phyloP scores from a whole-genome alignment of 2,329 filamentous ascomycete species.

The Madurella mycetomatis region DNA sequence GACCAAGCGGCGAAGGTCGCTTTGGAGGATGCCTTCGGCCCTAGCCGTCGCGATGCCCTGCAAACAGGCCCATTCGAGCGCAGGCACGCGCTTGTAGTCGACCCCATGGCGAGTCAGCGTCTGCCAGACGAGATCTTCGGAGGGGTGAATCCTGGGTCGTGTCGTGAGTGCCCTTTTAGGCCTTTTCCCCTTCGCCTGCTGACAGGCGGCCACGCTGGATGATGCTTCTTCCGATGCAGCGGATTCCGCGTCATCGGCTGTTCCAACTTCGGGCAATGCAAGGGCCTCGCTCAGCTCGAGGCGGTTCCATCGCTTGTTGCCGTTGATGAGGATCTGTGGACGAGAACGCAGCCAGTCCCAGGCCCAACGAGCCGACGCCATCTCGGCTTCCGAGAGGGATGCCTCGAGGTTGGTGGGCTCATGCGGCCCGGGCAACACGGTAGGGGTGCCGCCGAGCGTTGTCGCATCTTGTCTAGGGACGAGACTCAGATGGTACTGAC shows the following conservation, averaged over 20 bases:
- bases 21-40: constrained; percentile 55
- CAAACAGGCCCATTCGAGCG: constrained; percentile 56
- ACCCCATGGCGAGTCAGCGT: constrained; percentile 55
- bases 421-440: neutral
- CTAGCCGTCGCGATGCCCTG: constrained; percentile 54
- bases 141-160: constrained; percentile 42
- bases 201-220: neutral
- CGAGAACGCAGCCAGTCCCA: constrained; percentile 40
- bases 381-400: constrained; percentile 27
- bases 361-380: constrained; percentile 36
- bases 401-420: constrained; percentile 17
- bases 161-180: constrained; percentile 21
- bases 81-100: constrained; percentile 54
- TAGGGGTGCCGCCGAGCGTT: constrained; percentile 1
- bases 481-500: constrained; percentile 22
- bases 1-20: constrained; percentile 53
- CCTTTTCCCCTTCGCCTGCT: constrained; percentile 13
- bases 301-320: constrained; percentile 33
- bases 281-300: constrained; percentile 39
- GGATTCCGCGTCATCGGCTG: constrained; percentile 1
- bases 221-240: neutral
- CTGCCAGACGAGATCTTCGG: constrained; percentile 56
- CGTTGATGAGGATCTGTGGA: constrained; percentile 39
- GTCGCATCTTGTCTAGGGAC: constrained; percentile 10
- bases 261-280: constrained; percentile 32